These are phyloP conservation scores for Potentilla sterilis DNA, from an alignment of 306 rosid species.

Conservation along the genomic window DNA sequence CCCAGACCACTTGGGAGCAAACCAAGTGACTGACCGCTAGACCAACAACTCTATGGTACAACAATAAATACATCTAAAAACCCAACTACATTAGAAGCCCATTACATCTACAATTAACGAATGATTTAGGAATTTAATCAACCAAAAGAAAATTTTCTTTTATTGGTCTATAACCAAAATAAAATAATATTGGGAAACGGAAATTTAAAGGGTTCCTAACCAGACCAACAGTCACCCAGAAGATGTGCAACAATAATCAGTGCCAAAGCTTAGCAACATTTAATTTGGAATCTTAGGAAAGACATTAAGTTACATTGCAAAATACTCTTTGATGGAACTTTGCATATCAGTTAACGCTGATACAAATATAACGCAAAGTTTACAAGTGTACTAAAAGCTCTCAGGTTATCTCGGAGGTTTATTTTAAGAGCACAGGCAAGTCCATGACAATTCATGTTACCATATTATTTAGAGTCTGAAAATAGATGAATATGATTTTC, in stretches of 20 bases:
- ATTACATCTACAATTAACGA: background rate
- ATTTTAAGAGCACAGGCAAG: background rate
- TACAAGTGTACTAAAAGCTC: background rate
- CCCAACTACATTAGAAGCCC: background rate
- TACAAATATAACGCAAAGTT: background rate
- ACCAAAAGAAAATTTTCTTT: background rate
- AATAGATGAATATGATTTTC: background rate
- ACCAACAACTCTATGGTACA: too few species aligned
- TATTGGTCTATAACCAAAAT: background rate
- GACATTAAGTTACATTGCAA: background rate
- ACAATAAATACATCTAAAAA: background rate
- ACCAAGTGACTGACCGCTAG: too few species aligned
- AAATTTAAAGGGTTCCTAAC: background rate
- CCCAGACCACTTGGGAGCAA: too few species aligned
- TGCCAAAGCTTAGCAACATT: background rate
- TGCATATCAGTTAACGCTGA: background rate
- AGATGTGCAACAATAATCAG: background rate
- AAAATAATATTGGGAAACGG: background rate
- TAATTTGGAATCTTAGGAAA: background rate
- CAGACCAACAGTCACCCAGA: background rate
- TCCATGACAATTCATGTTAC: background rate
- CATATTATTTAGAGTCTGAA: background rate
- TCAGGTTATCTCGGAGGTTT: conserved; percentile 3
- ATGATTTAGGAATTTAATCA: background rate
- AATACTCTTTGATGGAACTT: background rate